These are phyloP conservation scores for Pichia eremophila DNA, from an alignment of 805 yeast genomes.

Conservation along the genomic window DNA sequence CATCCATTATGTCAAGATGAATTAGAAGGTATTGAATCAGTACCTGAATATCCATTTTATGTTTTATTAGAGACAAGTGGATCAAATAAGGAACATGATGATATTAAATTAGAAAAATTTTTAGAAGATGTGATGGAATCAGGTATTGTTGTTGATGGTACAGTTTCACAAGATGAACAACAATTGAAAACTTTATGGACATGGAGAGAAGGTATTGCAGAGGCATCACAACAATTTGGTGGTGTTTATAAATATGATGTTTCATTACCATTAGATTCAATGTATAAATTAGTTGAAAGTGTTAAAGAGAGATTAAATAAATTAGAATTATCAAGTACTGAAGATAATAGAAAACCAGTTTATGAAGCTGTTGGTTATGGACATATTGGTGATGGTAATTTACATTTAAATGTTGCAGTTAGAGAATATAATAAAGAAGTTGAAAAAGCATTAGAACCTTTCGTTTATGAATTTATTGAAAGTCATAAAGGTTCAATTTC, in stretches of 20 bases:
- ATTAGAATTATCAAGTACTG: conserved; percentile 52
- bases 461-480: conserved; percentile 85
- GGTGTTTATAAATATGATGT: conserved; percentile 98
- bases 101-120: conserved; percentile 77
- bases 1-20: conserved; percentile 64
- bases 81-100: conserved; percentile 87
- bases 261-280: conserved; percentile 72
- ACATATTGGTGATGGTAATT: conserved; percentile 96
- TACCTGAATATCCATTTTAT: conserved; percentile 70
- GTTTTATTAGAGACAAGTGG: conserved; percentile 94
- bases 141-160: conserved; percentile 84
- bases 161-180: conserved; percentile 89
- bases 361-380: conserved; percentile 92
- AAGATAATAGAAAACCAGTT: conserved; percentile 60
- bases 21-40: conserved; percentile 35
- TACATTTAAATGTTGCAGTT: conserved; percentile 88
- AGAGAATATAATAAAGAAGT: conserved; percentile 72
- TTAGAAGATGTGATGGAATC: conserved; percentile 78
- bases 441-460: conserved; percentile 82
- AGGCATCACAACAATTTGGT: conserved; percentile 75
- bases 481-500: conserved; percentile 75
- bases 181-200: conserved; percentile 80
- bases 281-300: conserved; percentile 77
- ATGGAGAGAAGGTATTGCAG: conserved; percentile 94
- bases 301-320: conserved; percentile 51